Evolutionary conservation across 1,284 basidiomycete species (phyloP), one percentile per base, ranked within the genome.

Genomic region (Golubevia sp.): DNA sequence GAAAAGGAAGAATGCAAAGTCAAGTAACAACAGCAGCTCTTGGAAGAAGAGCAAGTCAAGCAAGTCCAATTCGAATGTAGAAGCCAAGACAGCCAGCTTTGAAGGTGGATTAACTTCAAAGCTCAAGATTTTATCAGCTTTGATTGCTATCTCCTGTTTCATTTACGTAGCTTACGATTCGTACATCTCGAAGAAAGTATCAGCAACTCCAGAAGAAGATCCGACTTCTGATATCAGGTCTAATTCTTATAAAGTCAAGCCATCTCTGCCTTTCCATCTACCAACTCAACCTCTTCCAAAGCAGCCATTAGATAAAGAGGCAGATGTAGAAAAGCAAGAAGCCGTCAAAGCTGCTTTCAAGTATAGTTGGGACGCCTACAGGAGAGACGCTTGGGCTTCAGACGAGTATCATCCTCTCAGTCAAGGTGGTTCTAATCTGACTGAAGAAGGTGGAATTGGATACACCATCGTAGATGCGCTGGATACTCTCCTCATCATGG

Each of bases 401-500:
- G 80, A 83, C 64, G 80, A 83, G 58, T 82, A 77, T 49, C 80
- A 83, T 49, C 80, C 80, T 1, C 67, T 82, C 52, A 68, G 67
- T 56, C 58, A 74, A 27, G 26, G 50, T 8, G 80, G 80, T 13
- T 65, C 61, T 27, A 83, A 83, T 52, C 69, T 81, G 26, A 74
- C 61, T 44, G 73, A 64, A 21, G 66, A 62, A n/a, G 63, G 67
- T 23, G 71, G 71, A 11, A 66, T 81, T 27, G 80, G 80, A 5
- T 83, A 80, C 64, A 79, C 77, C 51, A 78, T 85, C 52, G 70
- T 85, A 58, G 85, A 85, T 63, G 70, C 76, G 7, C 74, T 85
- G 38, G 95, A 97, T 83, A 91, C 91, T 3, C 89, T 98, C 85
- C 88, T 93, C 55, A 85, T 97, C 59, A 91, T 97, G 90, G 92